phyloP scores from a whole-genome alignment of 306 rosid genomes.

The Styphnolobium japonicum region DNA sequence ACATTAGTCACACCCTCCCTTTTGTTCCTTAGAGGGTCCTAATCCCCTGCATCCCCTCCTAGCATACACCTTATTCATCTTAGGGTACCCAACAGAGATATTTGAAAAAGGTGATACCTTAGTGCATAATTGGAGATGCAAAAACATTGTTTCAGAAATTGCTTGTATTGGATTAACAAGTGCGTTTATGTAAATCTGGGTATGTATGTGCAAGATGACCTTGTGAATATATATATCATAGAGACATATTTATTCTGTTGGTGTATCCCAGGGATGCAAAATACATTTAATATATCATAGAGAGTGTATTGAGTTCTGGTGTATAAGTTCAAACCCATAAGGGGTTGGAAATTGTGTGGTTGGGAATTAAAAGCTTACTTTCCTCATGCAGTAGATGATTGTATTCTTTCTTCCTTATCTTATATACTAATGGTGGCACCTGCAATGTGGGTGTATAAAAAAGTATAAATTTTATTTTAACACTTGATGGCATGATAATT shows the following conservation, averaged over 20 bases:
- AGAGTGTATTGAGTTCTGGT: background rate
- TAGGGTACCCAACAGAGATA: no score
- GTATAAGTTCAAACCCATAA: background rate
- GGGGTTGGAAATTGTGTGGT: background rate
- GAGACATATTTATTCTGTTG: background rate
- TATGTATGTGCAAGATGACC: background rate
- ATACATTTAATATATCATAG: background rate
- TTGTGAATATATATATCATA: background rate
- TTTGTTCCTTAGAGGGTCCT: no score
- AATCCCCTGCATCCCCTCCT: no score
- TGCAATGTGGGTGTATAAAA: background rate
- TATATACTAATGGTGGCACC: background rate
- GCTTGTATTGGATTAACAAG: background rate
- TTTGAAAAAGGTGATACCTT: background rate
- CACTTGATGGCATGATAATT: background rate
- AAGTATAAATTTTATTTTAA: background rate
- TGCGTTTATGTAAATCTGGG: background rate
- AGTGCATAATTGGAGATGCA: constrained; percentile 1
- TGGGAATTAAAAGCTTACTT: background rate
- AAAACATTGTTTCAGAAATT: background rate
- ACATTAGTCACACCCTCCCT: no score
- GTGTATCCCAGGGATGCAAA: background rate
- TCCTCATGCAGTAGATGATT: background rate
- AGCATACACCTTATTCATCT: no score
- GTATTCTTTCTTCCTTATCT: background rate